Evolutionary conservation across 1,284 basidiomycete species (phyloP), one percentile per base, ranked within the genome.

Genomic region (Ceraceosorus bombacis): DNA sequence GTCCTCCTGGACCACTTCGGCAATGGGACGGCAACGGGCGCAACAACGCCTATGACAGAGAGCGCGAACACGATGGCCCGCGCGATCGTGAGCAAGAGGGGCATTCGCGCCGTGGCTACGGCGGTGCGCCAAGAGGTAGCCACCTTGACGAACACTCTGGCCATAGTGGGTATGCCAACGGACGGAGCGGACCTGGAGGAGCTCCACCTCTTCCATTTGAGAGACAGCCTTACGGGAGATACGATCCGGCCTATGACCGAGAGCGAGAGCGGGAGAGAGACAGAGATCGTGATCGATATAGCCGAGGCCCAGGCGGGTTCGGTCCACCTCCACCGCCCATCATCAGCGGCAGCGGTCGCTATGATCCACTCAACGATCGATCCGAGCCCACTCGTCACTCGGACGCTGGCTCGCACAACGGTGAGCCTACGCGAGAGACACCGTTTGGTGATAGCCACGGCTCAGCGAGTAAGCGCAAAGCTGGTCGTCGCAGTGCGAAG

Each of bases 51-150:
- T 65, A 63, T 37, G 70, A 71, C 37, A 57, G 66, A 37, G 66
- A 70, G 49, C 8, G 67, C 53, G 64, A 68, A 49, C 63, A 67
- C 62, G 68, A 69, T 39, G 59, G 67, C 15, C 65, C 63, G 37
- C 59, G 65, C 15, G 65, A 65, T 58, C 64, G 64, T 37, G 65
- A 67, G 51, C 41, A 59, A 66, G 57, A 63, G 65, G 27, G 3
- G 27, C 27, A 27, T 27, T 27, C 27, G 27, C 27, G 27, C 27
- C 39, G 60, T 57, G 6, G 61, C 62, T 39, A 46, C 43, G 43
- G 15, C 43, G 43, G 43, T 1, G 9, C 43, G 43, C 43, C 43
- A 8, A 51, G 41, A 37, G 10, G 53, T 2, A 54, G 38, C 12
- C 15, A 54, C 15, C 38, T 4, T 1, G 13, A 13, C 10, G 49